phyloP scores from a whole-genome alignment of 306 rosid species.

The Prunus dulcis region DNA sequence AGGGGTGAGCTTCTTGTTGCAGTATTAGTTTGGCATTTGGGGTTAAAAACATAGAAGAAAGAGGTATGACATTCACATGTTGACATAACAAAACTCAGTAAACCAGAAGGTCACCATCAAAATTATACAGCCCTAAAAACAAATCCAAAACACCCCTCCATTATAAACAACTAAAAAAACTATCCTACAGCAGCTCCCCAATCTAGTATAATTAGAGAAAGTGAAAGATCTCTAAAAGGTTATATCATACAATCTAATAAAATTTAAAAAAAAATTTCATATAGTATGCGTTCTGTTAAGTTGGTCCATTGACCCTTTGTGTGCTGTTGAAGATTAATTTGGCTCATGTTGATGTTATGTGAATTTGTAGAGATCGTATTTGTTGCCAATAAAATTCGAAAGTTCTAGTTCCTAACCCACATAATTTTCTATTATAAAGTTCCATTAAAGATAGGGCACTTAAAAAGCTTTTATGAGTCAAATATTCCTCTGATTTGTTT shows the following conservation, averaged over 20 bases:
- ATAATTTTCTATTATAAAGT: not conserved
- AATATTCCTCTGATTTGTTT: not conserved
- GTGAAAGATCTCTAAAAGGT: no score
- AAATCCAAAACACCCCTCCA: no score
- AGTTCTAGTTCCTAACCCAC: not conserved
- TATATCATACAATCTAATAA: no score
- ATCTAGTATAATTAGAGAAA: no score
- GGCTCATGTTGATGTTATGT: not conserved
- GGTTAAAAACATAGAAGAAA: not conserved
- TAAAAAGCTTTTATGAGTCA: not conserved
- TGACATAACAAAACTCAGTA: not conserved
- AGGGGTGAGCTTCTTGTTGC: not conserved
- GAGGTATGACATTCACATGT: not conserved
- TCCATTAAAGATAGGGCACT: not conserved
- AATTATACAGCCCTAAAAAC: no score
- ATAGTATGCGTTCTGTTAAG: not conserved
- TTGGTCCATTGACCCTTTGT: not conserved
- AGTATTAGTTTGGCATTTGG: not conserved
- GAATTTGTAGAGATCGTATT: not conserved
- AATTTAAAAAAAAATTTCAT: not conserved
- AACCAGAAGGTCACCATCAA: no score
- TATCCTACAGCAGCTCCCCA: no score
- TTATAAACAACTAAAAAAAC: no score
- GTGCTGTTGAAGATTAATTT: not conserved
- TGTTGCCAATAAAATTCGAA: not conserved